Evolutionary conservation across 23 red algal genomes (phyloP).

Genomic region (Gracilariopsis chorda): DNA sequence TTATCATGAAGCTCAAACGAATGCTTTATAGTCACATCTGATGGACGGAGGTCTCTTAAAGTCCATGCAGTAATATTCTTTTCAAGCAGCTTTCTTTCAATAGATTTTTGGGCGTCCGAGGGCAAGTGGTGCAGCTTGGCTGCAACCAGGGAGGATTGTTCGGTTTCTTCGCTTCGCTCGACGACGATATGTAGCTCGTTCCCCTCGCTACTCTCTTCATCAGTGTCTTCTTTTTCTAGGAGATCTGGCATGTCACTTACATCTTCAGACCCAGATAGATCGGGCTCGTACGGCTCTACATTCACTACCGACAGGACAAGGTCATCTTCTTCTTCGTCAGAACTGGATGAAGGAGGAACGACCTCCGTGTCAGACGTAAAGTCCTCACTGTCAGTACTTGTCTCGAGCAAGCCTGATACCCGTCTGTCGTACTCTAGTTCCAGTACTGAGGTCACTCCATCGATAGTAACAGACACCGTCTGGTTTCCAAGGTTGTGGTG

Average conservation of each 20-base stretch:
- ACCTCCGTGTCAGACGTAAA: not conserved
- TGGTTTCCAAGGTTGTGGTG: too few relatives aligned
- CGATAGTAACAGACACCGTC: too few relatives aligned
- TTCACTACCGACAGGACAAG: not conserved
- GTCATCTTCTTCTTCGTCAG: not conserved
- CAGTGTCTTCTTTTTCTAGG: not conserved
- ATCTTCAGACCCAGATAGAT: not conserved
- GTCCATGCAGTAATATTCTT: not conserved
- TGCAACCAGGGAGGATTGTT: not conserved
- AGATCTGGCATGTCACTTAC: too few relatives aligned
- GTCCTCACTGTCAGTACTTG: not conserved
- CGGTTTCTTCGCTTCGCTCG: not conserved
- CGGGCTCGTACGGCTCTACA: not conserved
- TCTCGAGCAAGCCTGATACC: too few relatives aligned
- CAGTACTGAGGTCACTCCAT: too few relatives aligned
- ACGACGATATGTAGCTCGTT: not conserved
- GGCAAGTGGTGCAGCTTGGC: not conserved
- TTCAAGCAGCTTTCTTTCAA: not conserved
- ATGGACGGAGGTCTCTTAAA: not conserved
- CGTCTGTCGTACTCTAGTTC: too few relatives aligned
- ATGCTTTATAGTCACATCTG: not conserved
- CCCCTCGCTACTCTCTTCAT: not conserved
- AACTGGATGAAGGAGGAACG: not conserved
- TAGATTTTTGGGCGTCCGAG: not conserved
- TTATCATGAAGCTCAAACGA: conserved; percentile 6